phyloP scores from a whole-genome alignment of 352 stramenopile genomes.

The Globisporangium megalacanthum region DNA sequence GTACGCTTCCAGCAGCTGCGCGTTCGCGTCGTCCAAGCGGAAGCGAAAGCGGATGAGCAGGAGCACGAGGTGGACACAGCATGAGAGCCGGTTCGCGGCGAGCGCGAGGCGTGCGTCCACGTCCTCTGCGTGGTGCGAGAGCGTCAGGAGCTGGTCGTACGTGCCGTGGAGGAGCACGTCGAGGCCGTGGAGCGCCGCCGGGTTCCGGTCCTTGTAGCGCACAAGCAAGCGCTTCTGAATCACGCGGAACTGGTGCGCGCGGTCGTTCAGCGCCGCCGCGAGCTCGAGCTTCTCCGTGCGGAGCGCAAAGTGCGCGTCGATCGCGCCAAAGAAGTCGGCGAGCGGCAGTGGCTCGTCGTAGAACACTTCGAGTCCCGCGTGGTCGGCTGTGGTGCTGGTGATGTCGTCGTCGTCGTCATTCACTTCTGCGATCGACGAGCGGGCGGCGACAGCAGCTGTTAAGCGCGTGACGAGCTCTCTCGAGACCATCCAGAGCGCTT shows the following conservation, averaged over 20 bases:
- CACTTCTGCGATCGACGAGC: neutral
- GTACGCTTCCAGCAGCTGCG: conserved; percentile 52
- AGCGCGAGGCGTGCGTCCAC: conserved; percentile 44
- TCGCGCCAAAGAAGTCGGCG: conserved; percentile 81
- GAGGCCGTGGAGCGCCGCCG: conserved; percentile 67
- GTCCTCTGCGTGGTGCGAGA: conserved; percentile 68
- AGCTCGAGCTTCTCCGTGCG: conserved; percentile 62
- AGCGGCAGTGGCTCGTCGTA: conserved; percentile 84
- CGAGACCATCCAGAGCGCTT: conserved; percentile 74
- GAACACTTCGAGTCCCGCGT: conserved; percentile 41
- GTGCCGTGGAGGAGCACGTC: conserved; percentile 85
- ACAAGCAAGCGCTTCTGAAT: conserved; percentile 89
- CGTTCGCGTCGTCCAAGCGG: conserved; percentile 57
- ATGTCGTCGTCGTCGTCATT: conserved; percentile 21
- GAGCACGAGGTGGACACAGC: conserved; percentile 70
- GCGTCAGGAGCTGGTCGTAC: conserved; percentile 73
- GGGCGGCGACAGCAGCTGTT: conserved; percentile 31
- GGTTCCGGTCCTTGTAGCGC: conserved; percentile 88
- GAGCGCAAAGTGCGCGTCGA: conserved; percentile 81
- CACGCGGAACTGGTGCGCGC: conserved; percentile 82
- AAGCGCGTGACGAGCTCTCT: conserved; percentile 73
- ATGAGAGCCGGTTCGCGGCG: conserved; percentile 60
- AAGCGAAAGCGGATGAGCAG: conserved; percentile 85
- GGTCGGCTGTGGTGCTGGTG: neutral
- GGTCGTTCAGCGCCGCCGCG: conserved; percentile 71